A percentile compares a stretch with the other conserved stretches of the same genome.
Evolutionary conservation across 805 yeast genomes (phyloP).

Genomic region (Brettanomyces sp.): DNA sequence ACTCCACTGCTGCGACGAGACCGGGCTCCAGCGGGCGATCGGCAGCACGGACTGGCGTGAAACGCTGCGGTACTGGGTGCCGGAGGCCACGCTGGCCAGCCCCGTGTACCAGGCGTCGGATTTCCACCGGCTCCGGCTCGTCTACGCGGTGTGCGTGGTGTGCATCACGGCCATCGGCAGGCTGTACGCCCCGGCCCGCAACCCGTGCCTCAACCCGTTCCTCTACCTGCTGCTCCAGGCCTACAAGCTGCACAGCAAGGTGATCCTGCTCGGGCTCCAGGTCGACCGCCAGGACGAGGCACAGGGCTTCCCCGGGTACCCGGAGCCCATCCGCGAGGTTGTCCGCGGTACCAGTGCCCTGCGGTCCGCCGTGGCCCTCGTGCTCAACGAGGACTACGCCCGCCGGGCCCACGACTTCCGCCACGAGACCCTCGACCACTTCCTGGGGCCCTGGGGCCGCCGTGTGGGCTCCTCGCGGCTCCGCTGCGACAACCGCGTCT

Average conservation of each 20-base stretch:
- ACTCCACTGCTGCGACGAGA: slow-evolving; percentile 35
- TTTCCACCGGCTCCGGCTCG: slow-evolving; percentile 30
- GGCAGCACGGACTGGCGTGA: slow-evolving; percentile 30
- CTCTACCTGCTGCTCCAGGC: slow-evolving; percentile 43
- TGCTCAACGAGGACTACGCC: slow-evolving; percentile 41
- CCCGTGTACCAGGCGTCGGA: slow-evolving; percentile 17
- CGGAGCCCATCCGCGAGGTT: slow-evolving; percentile 36
- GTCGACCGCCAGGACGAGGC: slow-evolving; percentile 44
- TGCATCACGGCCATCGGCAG: slow-evolving; percentile 36
- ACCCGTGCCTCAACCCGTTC: slow-evolving; percentile 52
- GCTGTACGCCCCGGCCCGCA: slow-evolving; percentile 27
- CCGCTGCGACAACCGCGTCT: slow-evolving; percentile 46
- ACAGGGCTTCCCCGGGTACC: slow-evolving; percentile 29
- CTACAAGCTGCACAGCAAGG: slow-evolving; percentile 61
- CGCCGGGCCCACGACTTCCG: slow-evolving; percentile 43
- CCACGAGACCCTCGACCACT: slow-evolving; percentile 49
- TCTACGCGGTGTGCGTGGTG: slow-evolving; percentile 36
- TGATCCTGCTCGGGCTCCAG: slow-evolving; percentile 51
- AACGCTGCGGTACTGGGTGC: slow-evolving; percentile 28
- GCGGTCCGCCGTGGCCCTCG: slow-evolving; percentile 50
- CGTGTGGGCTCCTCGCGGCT: slow-evolving; percentile 52
- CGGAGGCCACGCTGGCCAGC: slow-evolving; percentile 20
- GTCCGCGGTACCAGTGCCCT: slow-evolving; percentile 58
- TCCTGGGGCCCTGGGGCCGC: slow-evolving; percentile 61
- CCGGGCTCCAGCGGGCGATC: slow-evolving; percentile 28